A percentile compares a stretch with the other conserved stretches of the same genome.
phyloP scores from a whole-genome alignment of 305 asterid species.

The Solanum aculeatissimum region DNA sequence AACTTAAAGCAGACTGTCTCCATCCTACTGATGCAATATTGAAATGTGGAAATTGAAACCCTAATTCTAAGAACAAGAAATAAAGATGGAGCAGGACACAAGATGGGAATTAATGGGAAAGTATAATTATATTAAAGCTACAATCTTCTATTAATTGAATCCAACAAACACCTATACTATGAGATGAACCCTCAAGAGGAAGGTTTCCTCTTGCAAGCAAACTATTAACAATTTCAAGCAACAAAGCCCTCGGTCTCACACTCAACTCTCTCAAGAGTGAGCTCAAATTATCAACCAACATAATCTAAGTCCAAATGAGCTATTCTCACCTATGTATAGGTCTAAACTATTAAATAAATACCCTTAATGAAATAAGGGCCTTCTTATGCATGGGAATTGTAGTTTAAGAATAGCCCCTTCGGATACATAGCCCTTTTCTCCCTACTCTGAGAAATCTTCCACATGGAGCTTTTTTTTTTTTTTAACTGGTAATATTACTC shows the following conservation, averaged over 20 bases:
- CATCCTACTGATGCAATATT: background rate
- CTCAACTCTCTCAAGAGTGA: background rate
- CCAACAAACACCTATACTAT: background rate
- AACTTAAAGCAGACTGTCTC: background rate
- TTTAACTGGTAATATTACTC: too few species aligned
- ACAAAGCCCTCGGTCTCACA: background rate
- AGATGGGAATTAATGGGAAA: background rate
- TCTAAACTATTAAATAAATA: background rate
- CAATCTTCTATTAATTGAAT: background rate
- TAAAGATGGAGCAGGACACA: background rate
- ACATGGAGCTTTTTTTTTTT: too few species aligned
- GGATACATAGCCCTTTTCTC: background rate
- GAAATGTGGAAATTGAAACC: background rate
- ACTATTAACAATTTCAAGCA: background rate
- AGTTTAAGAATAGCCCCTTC: background rate
- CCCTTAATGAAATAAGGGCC: background rate
- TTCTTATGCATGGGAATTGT: background rate
- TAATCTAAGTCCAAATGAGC: background rate
- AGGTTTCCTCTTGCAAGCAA: background rate
- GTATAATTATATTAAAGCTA: background rate
- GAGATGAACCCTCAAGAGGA: background rate
- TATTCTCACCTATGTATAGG: background rate
- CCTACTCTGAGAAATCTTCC: background rate
- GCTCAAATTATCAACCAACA: background rate
- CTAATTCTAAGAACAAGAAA: background rate